These are phyloP conservation scores for Pouteria campechiana DNA, from an alignment of 179 eudicot genomes.

Conservation along the genomic window DNA sequence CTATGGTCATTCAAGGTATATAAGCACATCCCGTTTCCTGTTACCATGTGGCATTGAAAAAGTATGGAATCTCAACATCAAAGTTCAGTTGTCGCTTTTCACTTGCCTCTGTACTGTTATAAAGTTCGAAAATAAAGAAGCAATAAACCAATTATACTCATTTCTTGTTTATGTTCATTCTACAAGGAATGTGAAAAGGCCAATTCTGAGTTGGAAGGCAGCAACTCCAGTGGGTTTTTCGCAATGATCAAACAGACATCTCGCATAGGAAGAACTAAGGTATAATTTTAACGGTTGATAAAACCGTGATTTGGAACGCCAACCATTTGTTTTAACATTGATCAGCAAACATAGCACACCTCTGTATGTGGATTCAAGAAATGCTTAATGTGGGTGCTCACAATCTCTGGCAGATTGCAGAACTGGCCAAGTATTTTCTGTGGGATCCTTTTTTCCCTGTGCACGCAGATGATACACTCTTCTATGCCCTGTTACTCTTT, in stretches of 20 bases:
- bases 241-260: slow-evolving; percentile 26
- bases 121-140: too few species aligned
- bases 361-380: too few species aligned
- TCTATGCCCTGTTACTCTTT: slow-evolving; percentile 32
- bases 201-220: neutral
- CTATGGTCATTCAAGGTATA: slow-evolving; percentile 47
- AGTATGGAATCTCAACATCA: neutral
- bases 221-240: slow-evolving; percentile 13
- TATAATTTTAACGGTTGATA: too few species aligned
- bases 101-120: neutral
- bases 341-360: neutral
- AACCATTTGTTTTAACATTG: neutral
- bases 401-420: slow-evolving; percentile 38
- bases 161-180: neutral
- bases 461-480: slow-evolving; percentile 21
- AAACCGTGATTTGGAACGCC: too few species aligned
- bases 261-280: slow-evolving; percentile 26
- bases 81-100: neutral
- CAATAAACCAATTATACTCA: too few species aligned
- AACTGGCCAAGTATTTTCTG: slow-evolving; percentile 34
- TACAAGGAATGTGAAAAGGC: slow-evolving; percentile 8
- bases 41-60: neutral
- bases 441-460: slow-evolving; percentile 44
- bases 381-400: too few species aligned
- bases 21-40: neutral